Percentiles rank a stretch among this genome's conserved stretches.
Conservation (phyloP, 352 stramenopile species). For the Phytopythium boreale region DNA sequence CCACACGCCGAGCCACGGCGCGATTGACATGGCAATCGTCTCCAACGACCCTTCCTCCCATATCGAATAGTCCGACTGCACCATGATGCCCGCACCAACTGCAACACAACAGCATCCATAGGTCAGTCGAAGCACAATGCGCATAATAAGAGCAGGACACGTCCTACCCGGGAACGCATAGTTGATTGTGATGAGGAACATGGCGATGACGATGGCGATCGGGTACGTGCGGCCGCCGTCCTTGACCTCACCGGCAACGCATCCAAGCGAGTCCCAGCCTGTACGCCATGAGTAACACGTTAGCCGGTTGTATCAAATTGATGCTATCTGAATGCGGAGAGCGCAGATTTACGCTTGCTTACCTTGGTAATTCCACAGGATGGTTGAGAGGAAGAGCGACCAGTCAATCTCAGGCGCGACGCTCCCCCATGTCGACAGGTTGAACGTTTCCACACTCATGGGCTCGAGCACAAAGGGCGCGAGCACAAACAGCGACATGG, state of each 20-base stretch:
- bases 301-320: neutral
- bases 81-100: constrained; percentile 76
- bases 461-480: constrained; percentile 79
- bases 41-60: constrained; percentile 78
- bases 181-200: constrained; percentile 81
- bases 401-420: constrained; percentile 71
- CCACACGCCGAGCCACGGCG: constrained; percentile 79
- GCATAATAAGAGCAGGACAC: neutral
- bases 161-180: constrained; percentile 70
- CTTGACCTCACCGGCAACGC: constrained; percentile 83
- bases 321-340: neutral
- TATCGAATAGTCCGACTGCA: constrained; percentile 58
- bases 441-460: constrained; percentile 67
- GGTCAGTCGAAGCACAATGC: neutral
- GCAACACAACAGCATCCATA: constrained; percentile 3
- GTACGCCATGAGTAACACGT: neutral
- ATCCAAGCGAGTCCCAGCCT: constrained; percentile 83
- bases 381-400: constrained; percentile 84
- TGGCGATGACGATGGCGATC: constrained; percentile 81
- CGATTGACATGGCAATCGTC: constrained; percentile 69
- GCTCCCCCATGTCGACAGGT: constrained; percentile 67
- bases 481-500: constrained; percentile 83
- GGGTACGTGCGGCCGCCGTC: constrained; percentile 76
- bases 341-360: neutral
- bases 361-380: constrained; percentile 88